Percentiles rank a stretch among this genome's conserved stretches.
Evolutionary conservation across 164 flowering plant species (phyloP).

Genomic region (Vitis vinifera): DNA sequence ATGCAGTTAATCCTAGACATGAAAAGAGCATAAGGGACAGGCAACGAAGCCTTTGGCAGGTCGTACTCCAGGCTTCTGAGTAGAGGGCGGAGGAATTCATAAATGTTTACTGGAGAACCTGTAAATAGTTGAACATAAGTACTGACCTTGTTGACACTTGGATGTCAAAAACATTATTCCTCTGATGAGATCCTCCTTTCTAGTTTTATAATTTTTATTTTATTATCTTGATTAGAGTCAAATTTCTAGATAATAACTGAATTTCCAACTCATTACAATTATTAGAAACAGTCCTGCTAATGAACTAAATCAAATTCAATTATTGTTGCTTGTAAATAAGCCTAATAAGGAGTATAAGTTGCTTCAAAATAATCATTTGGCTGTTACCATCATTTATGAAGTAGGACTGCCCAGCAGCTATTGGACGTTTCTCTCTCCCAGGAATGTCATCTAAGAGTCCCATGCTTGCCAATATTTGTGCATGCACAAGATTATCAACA

Average conservation of each 20-base stretch:
- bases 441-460: constrained; percentile 89
- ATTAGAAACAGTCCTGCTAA: background rate
- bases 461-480: constrained; percentile 91
- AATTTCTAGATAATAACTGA: background rate
- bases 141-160: background rate
- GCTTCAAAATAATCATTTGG: background rate
- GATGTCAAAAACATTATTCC: background rate
- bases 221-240: background rate
- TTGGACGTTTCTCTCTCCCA: constrained; percentile 55
- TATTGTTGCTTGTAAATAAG: background rate
- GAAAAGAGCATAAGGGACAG: constrained; percentile 56
- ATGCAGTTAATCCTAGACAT: constrained; percentile 49
- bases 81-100: constrained; percentile 72
- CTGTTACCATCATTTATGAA: constrained; percentile 87
- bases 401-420: constrained; percentile 98
- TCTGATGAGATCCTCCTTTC: background rate
- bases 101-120: constrained; percentile 83
- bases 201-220: background rate
- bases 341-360: background rate
- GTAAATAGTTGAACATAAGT: constrained; percentile 10
- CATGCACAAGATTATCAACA: constrained; percentile 86
- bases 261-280: background rate
- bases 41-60: constrained; percentile 56
- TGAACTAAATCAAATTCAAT: background rate
- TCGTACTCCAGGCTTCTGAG: constrained; percentile 75